phyloP scores from a whole-genome alignment of 441 rosid species.

The Adansonia gregorii region DNA sequence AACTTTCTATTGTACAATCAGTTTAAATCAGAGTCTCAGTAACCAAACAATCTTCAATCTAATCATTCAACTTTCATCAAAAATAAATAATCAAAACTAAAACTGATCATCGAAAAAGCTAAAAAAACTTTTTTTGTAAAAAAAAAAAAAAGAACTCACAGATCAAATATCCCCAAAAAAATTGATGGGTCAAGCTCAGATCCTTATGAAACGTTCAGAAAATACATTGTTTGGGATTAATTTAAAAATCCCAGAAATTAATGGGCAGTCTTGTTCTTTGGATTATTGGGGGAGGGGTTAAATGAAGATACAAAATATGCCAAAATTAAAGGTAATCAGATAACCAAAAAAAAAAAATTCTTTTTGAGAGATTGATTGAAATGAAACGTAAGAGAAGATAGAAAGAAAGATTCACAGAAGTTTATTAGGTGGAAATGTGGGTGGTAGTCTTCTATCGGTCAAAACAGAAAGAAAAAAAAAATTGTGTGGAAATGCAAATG shows the following conservation, averaged over 20 bases:
- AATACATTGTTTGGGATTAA: conserved; percentile 6
- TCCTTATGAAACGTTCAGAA: conserved; percentile 14
- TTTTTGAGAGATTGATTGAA: conserved; percentile 14
- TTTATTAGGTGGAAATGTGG: conserved; percentile 25
- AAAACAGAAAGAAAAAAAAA: not conserved
- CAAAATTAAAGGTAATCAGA: not conserved
- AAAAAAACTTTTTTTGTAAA: not conserved
- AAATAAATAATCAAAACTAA: not conserved
- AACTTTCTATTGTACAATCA: conserved; percentile 1
- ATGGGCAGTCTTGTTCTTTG: not conserved
- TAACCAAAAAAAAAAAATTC: not conserved
- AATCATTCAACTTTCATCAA: conserved; percentile 36
- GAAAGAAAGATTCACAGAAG: not conserved
- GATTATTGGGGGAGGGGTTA: not conserved
- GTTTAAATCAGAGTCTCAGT: conserved; percentile 21
- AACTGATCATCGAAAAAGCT: conserved; percentile 38
- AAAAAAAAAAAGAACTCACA: conserved; percentile 33
- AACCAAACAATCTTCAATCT: conserved; percentile 27
- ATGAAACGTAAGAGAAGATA: not conserved
- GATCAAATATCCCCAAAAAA: conserved; percentile 43
- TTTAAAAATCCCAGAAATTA: not conserved
- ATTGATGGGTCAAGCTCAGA: conserved; percentile 26
- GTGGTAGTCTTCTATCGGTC: conserved; percentile 17
- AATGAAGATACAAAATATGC: conserved; percentile 10
- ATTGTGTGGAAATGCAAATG: not conserved